phyloP scores from a whole-genome alignment of 2,329 filamentous ascomycete species.

The Ophiobolus disseminans region DNA sequence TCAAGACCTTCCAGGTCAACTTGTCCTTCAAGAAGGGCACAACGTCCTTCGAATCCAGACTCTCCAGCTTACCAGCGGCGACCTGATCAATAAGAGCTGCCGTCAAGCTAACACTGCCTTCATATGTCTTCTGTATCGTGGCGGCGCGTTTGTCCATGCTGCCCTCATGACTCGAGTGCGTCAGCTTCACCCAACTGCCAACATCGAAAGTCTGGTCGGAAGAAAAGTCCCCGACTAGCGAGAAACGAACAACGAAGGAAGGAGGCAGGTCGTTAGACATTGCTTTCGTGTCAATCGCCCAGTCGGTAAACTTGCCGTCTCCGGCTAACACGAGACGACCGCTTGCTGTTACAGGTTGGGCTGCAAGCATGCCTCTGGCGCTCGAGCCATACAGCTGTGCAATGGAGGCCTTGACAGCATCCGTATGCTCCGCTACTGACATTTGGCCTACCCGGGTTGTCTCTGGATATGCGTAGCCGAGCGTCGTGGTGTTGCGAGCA shows the following conservation, averaged over 20 bases:
- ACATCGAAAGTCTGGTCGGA: slow-evolving; percentile 24
- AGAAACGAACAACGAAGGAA: slow-evolving; percentile 33
- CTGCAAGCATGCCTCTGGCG: slow-evolving; percentile 8
- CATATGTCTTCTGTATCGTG: slow-evolving; percentile 12
- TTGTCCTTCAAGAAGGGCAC: slow-evolving; percentile 34
- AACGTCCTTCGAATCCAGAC: slow-evolving; percentile 28
- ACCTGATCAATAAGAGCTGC: slow-evolving; percentile 32
- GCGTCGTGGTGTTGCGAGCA: slow-evolving; percentile 26
- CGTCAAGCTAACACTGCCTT: slow-evolving; percentile 34
- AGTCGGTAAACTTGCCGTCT: slow-evolving; percentile 30
- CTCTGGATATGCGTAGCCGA: slow-evolving; percentile 47
- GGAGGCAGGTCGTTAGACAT: slow-evolving; percentile 12
- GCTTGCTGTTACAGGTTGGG: not conserved
- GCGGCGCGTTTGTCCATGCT: slow-evolving; percentile 56
- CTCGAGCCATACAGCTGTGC: slow-evolving; percentile 32
- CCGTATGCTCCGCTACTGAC: slow-evolving; percentile 16
- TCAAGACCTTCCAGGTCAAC: slow-evolving; percentile 38
- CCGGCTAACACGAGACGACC: not conserved
- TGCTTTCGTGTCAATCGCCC: slow-evolving; percentile 30
- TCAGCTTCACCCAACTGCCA: slow-evolving; percentile 36
- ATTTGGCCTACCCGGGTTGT: slow-evolving; percentile 34
- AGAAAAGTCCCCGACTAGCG: slow-evolving; percentile 22
- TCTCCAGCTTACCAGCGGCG: slow-evolving; percentile 22
- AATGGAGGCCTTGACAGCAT: slow-evolving; percentile 21
- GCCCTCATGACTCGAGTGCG: slow-evolving; percentile 16